Evolutionary conservation across 2,329 filamentous ascomycete species (phyloP), one percentile per base, ranked within the genome.

Genomic region (Cladosporium sp.): DNA sequence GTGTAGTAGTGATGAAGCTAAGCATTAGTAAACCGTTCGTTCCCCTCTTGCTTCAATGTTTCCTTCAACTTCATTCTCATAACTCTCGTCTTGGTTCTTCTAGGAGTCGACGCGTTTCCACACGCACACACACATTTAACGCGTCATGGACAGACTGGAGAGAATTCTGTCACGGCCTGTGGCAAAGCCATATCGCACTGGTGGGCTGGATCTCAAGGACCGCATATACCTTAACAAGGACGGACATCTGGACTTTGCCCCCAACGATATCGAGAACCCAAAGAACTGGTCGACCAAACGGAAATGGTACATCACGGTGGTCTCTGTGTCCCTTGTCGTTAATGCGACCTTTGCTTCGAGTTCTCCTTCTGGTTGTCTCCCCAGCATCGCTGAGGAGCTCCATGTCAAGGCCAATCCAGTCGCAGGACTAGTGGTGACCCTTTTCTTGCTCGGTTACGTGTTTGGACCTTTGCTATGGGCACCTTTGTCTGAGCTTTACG

Each of bases 401-500:
- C 63, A 71, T 15, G 75, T 85, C 1, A 82, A 80, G 0, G 62
- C 59, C 5, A 77, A 79, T 60, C 45, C 55, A 17, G 79, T 74
- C 9, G 68, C 67, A 5, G 65, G 66, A 9, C 61, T 72, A 30
- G 70, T 70, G n/a, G 63, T 70, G 9, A 72, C 70, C 2, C 61
- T 71, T 1, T 72, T 73, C 58, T 59, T 73, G 17, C 63, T 73
- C 1, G 70, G 69, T n/a, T 89, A 87, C 66, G 82, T 86, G 19
- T 77, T 80, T 2, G 84, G 84, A 0, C 84, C 84, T 0, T 71
- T 87, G 8, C 70, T 87, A 12, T 88, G 85, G 77, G 86, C 84
- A 0, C 87, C 87, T 0, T 68, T 88, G 3, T 87, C 82, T 43
- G 87, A 89, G 68, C 84, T 88, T 60, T 82, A 82, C 59, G 85